Evolutionary conservation across 495 filamentous ascomycete genomes (phyloP), one percentile per base, ranked within the genome.

Genomic region (Niebla homalea): DNA sequence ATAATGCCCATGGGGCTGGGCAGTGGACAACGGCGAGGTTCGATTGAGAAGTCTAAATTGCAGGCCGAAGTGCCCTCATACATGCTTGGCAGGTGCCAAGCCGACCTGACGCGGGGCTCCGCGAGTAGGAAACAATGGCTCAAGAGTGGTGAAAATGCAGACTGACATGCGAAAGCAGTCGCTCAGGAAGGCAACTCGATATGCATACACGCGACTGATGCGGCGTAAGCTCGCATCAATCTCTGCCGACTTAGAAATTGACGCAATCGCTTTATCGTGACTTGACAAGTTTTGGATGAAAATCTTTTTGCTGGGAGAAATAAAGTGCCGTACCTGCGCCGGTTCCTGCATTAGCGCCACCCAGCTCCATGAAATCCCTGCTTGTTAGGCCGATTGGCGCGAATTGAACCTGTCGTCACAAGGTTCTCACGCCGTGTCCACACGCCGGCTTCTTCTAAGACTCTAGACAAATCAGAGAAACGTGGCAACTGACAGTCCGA

Each of bases 341-440:
- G 45, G 55, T 57, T 50, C 55, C 55, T 57, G 55, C 55, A 54
- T 54, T 57, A 57, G 55, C 48, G 36, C 1, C 38, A 16, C 19
- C 46, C 32, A 21, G 4, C 15, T 32, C 29, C 35, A 36, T 36
- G 44, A 39, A 12, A 32, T 43, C 49, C 50, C 50, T 52, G 44
- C 18, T 29, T 12, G 14, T 38, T 45, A 8, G 35, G 43, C 46
- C 52, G 51, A 57, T 57, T 57, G 52, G 55, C 52, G 48, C 41
- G 44, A 32, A 43, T 15, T 19, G 36, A 10, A n/a, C 49, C 37
- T 35, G 48, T 36, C 22, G 22, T 46, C 46, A 39, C 53, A 52
- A 39, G 50, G 52, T 40, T 15, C 29, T 49, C 15, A 41, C n/a
- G 54, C 53, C 44, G 42, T 26, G 38, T 8, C 4, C 1, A 36